A percentile compares a stretch with the other conserved stretches of the same genome.
These are phyloP conservation scores for Syzygium syzygioides DNA, from an alignment of 441 rosid species.

Conservation along the genomic window DNA sequence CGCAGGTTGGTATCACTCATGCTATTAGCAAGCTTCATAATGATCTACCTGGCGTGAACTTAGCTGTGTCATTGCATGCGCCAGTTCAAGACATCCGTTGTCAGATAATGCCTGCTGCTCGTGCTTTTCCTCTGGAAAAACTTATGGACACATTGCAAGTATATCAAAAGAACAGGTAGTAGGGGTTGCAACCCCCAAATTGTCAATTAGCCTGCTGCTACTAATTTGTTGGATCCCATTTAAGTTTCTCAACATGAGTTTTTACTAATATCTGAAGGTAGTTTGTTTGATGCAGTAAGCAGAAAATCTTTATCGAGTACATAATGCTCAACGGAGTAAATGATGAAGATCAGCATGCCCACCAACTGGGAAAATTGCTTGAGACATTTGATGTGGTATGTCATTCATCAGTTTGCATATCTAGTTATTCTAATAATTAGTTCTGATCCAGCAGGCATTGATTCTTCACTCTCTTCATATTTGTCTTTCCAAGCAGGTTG, in stretches of 20 bases:
- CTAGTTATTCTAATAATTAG: neutral
- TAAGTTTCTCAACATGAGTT: neutral
- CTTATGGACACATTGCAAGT: conserved; percentile 73
- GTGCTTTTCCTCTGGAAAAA: conserved; percentile 94
- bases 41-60: conserved; percentile 89
- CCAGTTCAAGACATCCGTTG: conserved; percentile 95
- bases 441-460: neutral
- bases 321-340: conserved; percentile 95
- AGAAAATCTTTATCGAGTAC: conserved; percentile 84
- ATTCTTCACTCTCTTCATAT: neutral
- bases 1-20: conserved; percentile 89
- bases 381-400: conserved; percentile 86
- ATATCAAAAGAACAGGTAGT: conserved; percentile 77
- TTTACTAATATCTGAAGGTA: neutral
- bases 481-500: conserved; percentile 46
- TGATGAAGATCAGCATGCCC: conserved; percentile 80
- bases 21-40: conserved; percentile 85
- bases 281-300: conserved; percentile 39
- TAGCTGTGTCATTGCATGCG: conserved; percentile 94
- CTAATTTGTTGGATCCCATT: neutral
- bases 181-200: neutral
- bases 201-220: neutral
- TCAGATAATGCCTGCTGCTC: conserved; percentile 96
- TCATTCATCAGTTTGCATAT: neutral
- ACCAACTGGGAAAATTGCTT: conserved; percentile 68